Conservation (phyloP, 73 alveolate genomes). For the Durusdinium trenchii region DNA sequence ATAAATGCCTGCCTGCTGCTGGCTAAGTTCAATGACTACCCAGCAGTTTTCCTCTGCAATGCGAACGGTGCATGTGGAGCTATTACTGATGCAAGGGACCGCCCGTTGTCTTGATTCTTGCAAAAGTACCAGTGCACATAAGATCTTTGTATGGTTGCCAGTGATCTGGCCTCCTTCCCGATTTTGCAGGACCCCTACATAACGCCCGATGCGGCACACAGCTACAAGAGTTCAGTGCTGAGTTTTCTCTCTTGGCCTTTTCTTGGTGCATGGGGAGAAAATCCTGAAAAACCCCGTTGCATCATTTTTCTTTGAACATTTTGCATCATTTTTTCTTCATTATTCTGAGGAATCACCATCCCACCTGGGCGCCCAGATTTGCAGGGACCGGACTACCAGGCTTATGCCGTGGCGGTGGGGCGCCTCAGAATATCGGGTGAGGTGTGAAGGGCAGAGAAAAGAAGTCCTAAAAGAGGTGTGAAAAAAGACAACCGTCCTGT, state of each 20-base stretch:
- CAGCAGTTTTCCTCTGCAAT: slow-evolving; percentile 48
- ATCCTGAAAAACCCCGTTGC: neutral
- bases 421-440: neutral
- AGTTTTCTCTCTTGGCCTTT: neutral
- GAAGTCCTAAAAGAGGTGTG: no score
- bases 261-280: neutral
- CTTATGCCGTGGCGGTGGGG: slow-evolving; percentile 77
- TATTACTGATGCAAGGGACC: slow-evolving; percentile 30
- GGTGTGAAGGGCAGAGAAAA: neutral
- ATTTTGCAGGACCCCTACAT: slow-evolving; percentile 42
- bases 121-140: neutral
- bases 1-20: no score
- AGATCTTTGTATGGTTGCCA: neutral
- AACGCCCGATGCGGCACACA: slow-evolving; percentile 33
- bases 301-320: no score
- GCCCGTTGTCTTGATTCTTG: no score
- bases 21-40: slow-evolving; percentile 59
- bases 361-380: slow-evolving; percentile 72
- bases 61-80: slow-evolving; percentile 43
- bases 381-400: slow-evolving; percentile 47
- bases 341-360: slow-evolving; percentile 37
- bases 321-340: neutral
- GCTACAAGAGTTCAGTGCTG: neutral
- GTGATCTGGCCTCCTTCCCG: neutral
- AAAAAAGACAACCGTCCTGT: neutral